Evolutionary conservation across 2,329 filamentous ascomycete genomes (phyloP).

Genomic region (Fusarium armeniacum): DNA sequence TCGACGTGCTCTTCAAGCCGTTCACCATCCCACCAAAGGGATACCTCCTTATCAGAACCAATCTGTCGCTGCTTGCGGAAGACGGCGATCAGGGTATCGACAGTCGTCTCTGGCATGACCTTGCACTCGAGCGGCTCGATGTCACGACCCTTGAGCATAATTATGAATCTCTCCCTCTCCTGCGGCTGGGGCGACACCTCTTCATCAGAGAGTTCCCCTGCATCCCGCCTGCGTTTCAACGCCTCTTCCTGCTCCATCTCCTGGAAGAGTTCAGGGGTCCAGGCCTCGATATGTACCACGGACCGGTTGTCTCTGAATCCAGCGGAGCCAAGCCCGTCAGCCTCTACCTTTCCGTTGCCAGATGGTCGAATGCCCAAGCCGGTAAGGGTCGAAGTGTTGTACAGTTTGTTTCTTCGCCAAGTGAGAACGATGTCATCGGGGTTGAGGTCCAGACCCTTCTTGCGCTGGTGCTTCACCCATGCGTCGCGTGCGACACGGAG

Average conservation of each 20-base stretch:
- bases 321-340: slow-evolving; percentile 54
- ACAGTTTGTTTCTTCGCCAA: slow-evolving; percentile 80
- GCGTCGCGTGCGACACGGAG: slow-evolving; percentile 75
- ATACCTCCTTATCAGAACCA: slow-evolving; percentile 65
- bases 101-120: slow-evolving; percentile 68
- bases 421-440: slow-evolving; percentile 77
- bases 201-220: slow-evolving; percentile 58
- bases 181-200: slow-evolving; percentile 46
- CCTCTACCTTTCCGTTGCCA: slow-evolving; percentile 59
- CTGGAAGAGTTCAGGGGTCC: slow-evolving; percentile 75
- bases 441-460: slow-evolving; percentile 53
- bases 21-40: slow-evolving; percentile 83
- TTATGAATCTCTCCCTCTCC: slow-evolving; percentile 58
- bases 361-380: slow-evolving; percentile 72
- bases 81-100: slow-evolving; percentile 72
- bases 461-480: slow-evolving; percentile 76
- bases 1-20: slow-evolving; percentile 70
- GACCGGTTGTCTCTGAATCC: slow-evolving; percentile 82
- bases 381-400: slow-evolving; percentile 79
- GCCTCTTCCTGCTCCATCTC: slow-evolving; percentile 65
- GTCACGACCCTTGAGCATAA: slow-evolving; percentile 69
- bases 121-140: slow-evolving; percentile 65
- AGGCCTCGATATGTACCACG: slow-evolving; percentile 79
- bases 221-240: slow-evolving; percentile 59
- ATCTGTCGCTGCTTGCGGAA: slow-evolving; percentile 71